Percentiles rank a stretch among this genome's conserved stretches.
These are phyloP conservation scores for Globisporangium rhizosaccharum DNA, from an alignment of 352 stramenopile species.

Conservation along the genomic window DNA sequence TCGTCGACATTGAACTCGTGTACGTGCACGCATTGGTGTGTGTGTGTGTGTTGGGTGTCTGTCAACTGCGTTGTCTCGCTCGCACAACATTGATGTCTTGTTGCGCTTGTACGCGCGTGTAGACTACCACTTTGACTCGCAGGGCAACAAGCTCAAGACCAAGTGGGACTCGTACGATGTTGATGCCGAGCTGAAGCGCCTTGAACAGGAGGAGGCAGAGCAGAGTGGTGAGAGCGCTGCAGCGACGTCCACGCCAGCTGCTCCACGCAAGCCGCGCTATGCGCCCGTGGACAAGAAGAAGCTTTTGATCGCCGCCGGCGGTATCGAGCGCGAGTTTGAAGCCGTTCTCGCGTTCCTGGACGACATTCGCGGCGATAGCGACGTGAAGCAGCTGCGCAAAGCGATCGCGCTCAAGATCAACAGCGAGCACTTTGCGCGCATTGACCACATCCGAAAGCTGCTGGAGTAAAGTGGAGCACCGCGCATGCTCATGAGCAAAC, in stretches of 20 bases:
- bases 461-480: constrained; percentile 9
- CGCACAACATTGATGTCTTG: neutral
- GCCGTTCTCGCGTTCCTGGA: constrained; percentile 74
- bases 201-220: constrained; percentile 53
- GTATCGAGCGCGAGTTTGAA: constrained; percentile 76
- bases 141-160: constrained; percentile 84
- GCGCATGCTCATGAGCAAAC: neutral
- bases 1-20: constrained; percentile 50
- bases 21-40: constrained; percentile 15
- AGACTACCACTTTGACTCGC: constrained; percentile 86
- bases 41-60: neutral
- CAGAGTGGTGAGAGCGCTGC: neutral
- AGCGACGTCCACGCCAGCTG: neutral
- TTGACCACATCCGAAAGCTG: constrained; percentile 50
- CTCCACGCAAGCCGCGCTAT: constrained; percentile 2
- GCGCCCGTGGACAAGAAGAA: constrained; percentile 32
- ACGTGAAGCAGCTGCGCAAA: constrained; percentile 70
- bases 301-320: constrained; percentile 30
- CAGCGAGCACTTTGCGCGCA: constrained; percentile 56
- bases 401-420: constrained; percentile 57
- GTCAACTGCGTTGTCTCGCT: neutral
- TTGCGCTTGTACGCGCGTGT: constrained; percentile 2
- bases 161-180: constrained; percentile 84
- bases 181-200: constrained; percentile 62
- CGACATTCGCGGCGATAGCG: constrained; percentile 55